Evolutionary conservation across 345 rosid genomes (phyloP), one percentile per base, ranked within the genome.

Genomic region (Populus simonii): DNA sequence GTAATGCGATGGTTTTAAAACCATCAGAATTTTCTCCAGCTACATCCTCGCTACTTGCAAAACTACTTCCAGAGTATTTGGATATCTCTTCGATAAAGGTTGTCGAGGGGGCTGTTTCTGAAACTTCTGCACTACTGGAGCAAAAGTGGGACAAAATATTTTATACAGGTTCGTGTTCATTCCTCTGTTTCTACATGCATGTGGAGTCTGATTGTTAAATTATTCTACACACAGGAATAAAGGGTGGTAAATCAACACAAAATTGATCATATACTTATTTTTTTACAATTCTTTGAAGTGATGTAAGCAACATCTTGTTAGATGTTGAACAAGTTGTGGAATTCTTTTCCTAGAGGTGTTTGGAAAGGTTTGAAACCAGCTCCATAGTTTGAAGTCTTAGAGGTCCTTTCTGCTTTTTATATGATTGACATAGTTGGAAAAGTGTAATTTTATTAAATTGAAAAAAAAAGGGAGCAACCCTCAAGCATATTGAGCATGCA

Each of bases 131-230:
- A 7, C 84, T 96, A 27, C 87, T 96, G 65, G 98, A 94, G 70
- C 99, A 96, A 65, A 96, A 90, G 78, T 96, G 98, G 99, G 97
- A 96, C 84, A 96, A 96, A 82, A 96, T 96, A 82, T 83, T 90
- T 74, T 96, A 94, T 80, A 96, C 99, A 89, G 99, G 99, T 96
- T 79, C 71, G 68, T 68, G 39, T 73, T 76, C 69, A 20, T 55
- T 57, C 39, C 65, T 67, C 74, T 2, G 36, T 74, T 79, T 61
- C 39, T 20, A 57, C 71, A 61, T 47, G 65, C 29, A 59, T 10
- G 27, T 3, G 29, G 25, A n/a, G 29, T 59, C 65, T 59, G 5
- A 29, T 25, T 66, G 51, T 74, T 16, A 29, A 18, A 20, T 47
- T 35, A 9, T 17, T 47, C 55, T 16, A 33, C 8, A 25, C 47